These are phyloP conservation scores for Salix purpurea DNA, from an alignment of 345 rosid species.

Conservation along the genomic window DNA sequence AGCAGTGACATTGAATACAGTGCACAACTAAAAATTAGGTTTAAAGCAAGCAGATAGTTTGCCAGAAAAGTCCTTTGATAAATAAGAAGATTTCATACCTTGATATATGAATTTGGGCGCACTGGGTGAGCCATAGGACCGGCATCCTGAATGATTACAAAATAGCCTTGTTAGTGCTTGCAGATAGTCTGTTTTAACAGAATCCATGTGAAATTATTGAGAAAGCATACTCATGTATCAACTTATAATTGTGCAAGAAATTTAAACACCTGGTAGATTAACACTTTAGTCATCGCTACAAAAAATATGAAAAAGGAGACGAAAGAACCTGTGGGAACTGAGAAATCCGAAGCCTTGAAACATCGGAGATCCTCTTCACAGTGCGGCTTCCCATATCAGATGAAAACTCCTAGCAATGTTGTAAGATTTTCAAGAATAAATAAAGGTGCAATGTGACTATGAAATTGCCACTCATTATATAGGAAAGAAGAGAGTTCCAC, in stretches of 20 bases:
- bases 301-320: neutral
- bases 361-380: conserved; percentile 93
- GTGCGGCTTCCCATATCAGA: conserved; percentile 99
- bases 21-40: neutral
- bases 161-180: neutral
- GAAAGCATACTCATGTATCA: neutral
- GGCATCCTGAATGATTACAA: conserved; percentile 57
- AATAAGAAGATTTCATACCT: conserved; percentile 44
- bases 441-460: neutral
- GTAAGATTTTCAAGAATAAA: neutral
- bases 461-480: conserved; percentile 2
- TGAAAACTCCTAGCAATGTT: conserved; percentile 72
- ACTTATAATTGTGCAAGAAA: neutral
- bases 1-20: conserved; percentile 19
- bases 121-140: conserved; percentile 99
- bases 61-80: neutral
- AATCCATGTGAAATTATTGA: neutral
- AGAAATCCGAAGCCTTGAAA: conserved; percentile 78
- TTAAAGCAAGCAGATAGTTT: neutral
- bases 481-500: conserved; percentile 27
- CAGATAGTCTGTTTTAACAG: neutral
- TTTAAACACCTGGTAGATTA: neutral
- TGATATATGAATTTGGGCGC: conserved; percentile 94
- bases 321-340: conserved; percentile 83
- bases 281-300: neutral